Base-by-base conservation (phyloP, 1,284 basidiomycete genomes). In the Blastosporella zonata region DNA sequence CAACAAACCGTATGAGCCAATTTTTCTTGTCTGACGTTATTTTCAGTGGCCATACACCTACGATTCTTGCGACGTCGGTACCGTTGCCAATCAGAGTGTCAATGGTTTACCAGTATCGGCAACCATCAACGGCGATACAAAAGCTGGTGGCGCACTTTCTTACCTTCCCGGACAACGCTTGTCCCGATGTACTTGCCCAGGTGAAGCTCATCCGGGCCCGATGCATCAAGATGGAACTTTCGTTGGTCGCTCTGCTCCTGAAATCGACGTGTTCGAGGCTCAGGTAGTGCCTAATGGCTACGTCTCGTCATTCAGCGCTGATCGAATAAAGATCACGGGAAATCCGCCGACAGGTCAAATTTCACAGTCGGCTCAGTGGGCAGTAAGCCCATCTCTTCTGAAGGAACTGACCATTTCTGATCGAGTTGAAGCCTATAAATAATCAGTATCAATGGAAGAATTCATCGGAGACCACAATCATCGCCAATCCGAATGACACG, bases 201-300 rank as follows among this genome's bases (percentile, higher is more conserved):
- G 78, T 15, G 82, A 88, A 60, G 70, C 72, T 2, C 90, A 93
- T 64, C 90, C 90, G 0, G 90, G 90, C 0, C 90, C 90, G 18
- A 67, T 77, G 25, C 72, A 78, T 55, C 45, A 60, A 10, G 75
- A 77, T 57, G 76, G 88, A 17, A 75, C 81, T 1, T 90, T 77
- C 58, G 82, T 87, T 20, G 90, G 89, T 6, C 74, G 90, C 31
- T 68, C 81, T 2, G 85, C 89, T 1, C 89, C 89, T 0, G 89
- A 92, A 67, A 90, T 92, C 49, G 87, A 90, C 65, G 71, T 90
- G 43, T 78, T 90, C 55, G 87, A 90, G 69, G 87, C 87, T 18
- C 74, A 78, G 63, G 68, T 72, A 51, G 43, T 43, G 38, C 34
- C 23, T 9, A 10, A 1, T 20, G 5, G 25, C 29, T 20, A 37